Evolutionary conservation across 345 rosid genomes (phyloP).

Genomic region (Camelina sativa): DNA sequence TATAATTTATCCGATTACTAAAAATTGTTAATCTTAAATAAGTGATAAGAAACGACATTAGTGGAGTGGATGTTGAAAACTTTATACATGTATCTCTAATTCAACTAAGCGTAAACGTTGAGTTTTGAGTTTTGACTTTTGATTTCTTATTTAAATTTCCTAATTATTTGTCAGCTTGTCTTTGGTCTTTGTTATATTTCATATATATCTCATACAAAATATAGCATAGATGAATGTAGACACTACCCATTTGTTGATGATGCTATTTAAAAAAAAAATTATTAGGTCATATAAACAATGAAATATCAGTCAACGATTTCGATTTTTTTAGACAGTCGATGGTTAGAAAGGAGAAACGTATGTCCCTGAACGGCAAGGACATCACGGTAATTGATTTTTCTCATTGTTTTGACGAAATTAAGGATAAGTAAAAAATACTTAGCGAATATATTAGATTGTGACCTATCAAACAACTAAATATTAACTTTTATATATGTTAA

Average conservation of each 20-base stretch:
- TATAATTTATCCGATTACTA: slow-evolving; percentile 8
- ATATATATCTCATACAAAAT: background rate
- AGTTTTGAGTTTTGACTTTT: slow-evolving; percentile 39
- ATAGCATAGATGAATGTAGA: background rate
- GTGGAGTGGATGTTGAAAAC: slow-evolving; percentile 48
- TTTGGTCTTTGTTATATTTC: slow-evolving; percentile 6
- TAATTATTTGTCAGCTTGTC: background rate
- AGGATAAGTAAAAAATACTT: background rate
- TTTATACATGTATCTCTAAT: slow-evolving; percentile 14
- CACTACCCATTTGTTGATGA: background rate
- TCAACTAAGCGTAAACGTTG: slow-evolving; percentile 17
- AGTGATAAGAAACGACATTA: slow-evolving; percentile 28
- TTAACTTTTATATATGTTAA: background rate
- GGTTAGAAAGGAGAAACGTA: too few species aligned
- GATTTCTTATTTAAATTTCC: background rate
- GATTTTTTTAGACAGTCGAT: too few species aligned
- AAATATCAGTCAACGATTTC: too few species aligned
- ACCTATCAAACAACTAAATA: background rate
- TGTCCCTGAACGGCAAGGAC: background rate
- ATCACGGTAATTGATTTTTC: background rate
- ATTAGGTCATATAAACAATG: too few species aligned
- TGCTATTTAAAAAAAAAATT: too few species aligned
- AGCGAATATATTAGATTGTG: background rate
- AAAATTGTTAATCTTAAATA: background rate
- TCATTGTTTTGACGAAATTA: background rate